Evolutionary conservation across 2,329 filamentous ascomycete species (phyloP).

Genomic region (Orbilia blumenaviensis): DNA sequence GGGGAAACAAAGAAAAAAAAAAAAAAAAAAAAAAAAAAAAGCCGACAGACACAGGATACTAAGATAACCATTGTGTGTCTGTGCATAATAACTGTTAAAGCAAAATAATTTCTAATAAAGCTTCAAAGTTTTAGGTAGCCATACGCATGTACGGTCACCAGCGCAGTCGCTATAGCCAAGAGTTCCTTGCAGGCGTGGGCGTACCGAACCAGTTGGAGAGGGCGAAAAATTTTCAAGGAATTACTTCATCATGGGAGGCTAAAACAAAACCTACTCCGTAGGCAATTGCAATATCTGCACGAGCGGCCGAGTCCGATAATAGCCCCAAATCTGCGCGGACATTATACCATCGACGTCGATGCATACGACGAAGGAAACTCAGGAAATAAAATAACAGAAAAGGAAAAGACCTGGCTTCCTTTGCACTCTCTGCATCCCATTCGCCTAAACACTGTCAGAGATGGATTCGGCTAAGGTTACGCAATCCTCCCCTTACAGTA

Average conservation of each 20-base stretch:
- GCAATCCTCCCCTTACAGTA: constrained; percentile 44
- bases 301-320: constrained; percentile 36
- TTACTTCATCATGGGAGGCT: constrained; percentile 48
- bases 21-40: constrained; percentile 6
- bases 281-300: constrained; percentile 18
- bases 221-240: constrained; percentile 24
- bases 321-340: neutral
- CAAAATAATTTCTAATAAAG: constrained; percentile 13
- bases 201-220: neutral
- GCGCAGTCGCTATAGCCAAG: constrained; percentile 13
- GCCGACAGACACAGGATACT: constrained; percentile 4
- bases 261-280: constrained; percentile 26
- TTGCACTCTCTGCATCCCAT: neutral
- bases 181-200: constrained; percentile 7
- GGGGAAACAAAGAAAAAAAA: too few relatives aligned
- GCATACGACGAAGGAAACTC: too few relatives aligned
- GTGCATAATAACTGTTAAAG: constrained; percentile 9
- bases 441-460: constrained; percentile 42
- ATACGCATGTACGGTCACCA: neutral
- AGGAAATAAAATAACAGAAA: neutral
- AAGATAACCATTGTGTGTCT: constrained; percentile 8
- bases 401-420: neutral
- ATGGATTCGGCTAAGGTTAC: constrained; percentile 50
- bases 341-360: neutral
- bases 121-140: constrained; percentile 24